A percentile compares a stretch with the other conserved stretches of the same genome.
phyloP scores from a whole-genome alignment of 768 basidiomycete genomes.

The Boletus edulis region DNA sequence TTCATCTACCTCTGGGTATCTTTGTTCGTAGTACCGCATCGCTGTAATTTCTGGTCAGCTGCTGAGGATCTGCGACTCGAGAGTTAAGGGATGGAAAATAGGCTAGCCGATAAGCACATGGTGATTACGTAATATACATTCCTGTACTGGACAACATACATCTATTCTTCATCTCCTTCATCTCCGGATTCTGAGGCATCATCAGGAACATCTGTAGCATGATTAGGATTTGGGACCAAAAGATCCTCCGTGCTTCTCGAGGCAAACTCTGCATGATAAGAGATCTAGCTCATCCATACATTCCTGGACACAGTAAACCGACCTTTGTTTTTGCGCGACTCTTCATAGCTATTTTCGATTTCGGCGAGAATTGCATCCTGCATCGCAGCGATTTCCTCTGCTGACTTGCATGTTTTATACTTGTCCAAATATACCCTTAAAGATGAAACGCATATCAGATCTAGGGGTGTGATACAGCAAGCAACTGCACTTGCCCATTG shows the following conservation, averaged over 20 bases:
- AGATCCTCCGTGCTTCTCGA: constrained; percentile 53
- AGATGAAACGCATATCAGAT: background rate
- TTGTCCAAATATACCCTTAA: constrained; percentile 53
- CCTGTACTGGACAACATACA: background rate
- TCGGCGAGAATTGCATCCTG: constrained; percentile 73
- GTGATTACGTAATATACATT: constrained; percentile 6
- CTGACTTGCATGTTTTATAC: constrained; percentile 70
- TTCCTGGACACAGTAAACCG: constrained; percentile 3
- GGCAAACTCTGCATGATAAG: constrained; percentile 7
- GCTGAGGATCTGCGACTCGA: background rate
- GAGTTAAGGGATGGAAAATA: background rate
- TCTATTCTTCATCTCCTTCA: constrained; percentile 14
- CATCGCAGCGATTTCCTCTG: constrained; percentile 53
- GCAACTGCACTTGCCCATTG: constrained; percentile 53
- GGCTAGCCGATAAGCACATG: background rate
- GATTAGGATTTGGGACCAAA: constrained; percentile 70
- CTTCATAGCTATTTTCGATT: constrained; percentile 58
- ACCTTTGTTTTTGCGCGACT: constrained; percentile 56
- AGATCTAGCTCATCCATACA: background rate
- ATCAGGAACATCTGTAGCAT: constrained; percentile 25
- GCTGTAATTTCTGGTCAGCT: background rate
- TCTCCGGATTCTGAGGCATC: constrained; percentile 16
- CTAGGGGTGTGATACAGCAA: background rate
- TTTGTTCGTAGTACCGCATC: constrained; percentile 93
- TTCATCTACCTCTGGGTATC: constrained; percentile 95